These are phyloP conservation scores for Heritiera littoralis DNA, from an alignment of 345 rosid genomes.

Conservation along the genomic window DNA sequence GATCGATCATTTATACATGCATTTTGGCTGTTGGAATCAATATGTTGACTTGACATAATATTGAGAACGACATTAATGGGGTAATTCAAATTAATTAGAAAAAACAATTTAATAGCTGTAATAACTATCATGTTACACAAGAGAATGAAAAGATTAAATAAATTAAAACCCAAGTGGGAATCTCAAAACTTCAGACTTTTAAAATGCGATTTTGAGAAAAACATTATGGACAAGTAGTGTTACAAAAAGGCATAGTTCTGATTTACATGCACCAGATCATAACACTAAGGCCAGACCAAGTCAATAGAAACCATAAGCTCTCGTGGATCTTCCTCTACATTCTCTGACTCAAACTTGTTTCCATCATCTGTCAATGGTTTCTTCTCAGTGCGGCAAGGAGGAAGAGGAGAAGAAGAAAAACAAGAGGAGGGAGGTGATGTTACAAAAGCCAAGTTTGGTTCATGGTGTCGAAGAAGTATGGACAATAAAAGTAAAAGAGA, in stretches of 20 bases:
- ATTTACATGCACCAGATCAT: background rate
- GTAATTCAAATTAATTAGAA: too few species aligned
- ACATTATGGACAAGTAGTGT: background rate
- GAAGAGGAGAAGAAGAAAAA: background rate
- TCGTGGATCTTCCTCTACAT: conserved; percentile 16
- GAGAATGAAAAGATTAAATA: too few species aligned
- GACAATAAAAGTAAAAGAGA: conserved; percentile 27
- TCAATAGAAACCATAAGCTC: conserved; percentile 20
- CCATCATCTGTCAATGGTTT: background rate
- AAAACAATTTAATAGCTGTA: too few species aligned
- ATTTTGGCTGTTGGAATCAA: too few species aligned
- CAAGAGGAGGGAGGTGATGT: background rate
- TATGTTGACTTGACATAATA: too few species aligned
- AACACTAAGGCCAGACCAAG: conserved; percentile 16
- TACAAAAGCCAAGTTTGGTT: conserved; percentile 15
- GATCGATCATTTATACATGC: too few species aligned
- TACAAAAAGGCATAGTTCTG: background rate
- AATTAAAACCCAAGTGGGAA: too few species aligned
- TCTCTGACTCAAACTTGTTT: background rate
- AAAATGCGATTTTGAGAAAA: background rate
- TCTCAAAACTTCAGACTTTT: background rate
- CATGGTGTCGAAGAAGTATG: conserved; percentile 21
- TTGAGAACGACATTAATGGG: too few species aligned
- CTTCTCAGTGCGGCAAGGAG: background rate
- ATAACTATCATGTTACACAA: too few species aligned